Percentiles rank a stretch among this genome's conserved stretches.
phyloP scores from a whole-genome alignment of 805 yeast species.

The Priceomyces castillae region DNA sequence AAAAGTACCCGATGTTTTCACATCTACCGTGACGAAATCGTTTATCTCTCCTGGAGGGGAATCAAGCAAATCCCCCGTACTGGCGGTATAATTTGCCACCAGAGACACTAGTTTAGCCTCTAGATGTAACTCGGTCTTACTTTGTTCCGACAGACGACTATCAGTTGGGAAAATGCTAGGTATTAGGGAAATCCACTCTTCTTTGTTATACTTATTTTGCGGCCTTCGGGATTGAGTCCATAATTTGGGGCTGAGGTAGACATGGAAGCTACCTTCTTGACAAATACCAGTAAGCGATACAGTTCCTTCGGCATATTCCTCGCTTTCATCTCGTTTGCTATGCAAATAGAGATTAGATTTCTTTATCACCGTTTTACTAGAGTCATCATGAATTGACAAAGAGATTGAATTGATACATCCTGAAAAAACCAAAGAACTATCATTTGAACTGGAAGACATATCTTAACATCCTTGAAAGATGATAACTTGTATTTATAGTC shows the following conservation, averaged over 20 bases:
- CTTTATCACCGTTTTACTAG: constrained; percentile 11
- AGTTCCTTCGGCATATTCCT: constrained; percentile 8
- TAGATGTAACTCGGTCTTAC: constrained; percentile 7
- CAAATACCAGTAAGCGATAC: constrained; percentile 17
- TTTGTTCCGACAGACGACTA: constrained; percentile 1
- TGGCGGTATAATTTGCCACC: constrained; percentile 18
- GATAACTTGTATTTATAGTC: neutral
- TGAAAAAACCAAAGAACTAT: neutral
- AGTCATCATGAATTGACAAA: constrained; percentile 17
- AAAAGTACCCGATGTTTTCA: constrained; percentile 22
- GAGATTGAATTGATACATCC: constrained; percentile 16
- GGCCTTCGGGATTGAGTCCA: constrained; percentile 3
- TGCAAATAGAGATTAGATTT: constrained; percentile 17
- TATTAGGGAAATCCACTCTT: constrained; percentile 19
- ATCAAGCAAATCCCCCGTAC: constrained; percentile 22
- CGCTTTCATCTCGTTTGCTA: constrained; percentile 8
- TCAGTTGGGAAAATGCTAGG: constrained; percentile 19
- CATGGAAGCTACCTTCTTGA: constrained; percentile 21
- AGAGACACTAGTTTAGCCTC: constrained; percentile 24
- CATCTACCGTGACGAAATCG: constrained; percentile 16
- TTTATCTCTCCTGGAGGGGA: constrained; percentile 20
- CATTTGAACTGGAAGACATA: neutral
- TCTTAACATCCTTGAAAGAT: neutral
- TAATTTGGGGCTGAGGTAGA: constrained; percentile 10
- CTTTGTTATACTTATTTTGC: constrained; percentile 9